Evolutionary conservation across 2,329 filamentous ascomycete genomes (phyloP), one percentile per base, ranked within the genome.

Genomic region (Colletotrichum gigasporum): DNA sequence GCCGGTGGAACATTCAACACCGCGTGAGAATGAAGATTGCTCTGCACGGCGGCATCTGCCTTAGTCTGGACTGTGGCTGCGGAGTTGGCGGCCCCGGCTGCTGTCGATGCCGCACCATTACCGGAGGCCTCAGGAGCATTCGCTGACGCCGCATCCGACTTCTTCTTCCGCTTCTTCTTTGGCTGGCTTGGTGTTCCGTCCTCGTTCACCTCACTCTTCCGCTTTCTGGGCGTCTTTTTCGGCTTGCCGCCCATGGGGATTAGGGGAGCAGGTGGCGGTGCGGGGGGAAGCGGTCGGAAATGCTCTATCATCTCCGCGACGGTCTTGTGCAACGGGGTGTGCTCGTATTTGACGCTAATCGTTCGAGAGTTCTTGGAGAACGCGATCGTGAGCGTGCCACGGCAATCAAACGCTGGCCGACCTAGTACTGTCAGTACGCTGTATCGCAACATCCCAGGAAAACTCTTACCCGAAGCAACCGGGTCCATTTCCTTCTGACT

Each of bases 391-490:
- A 88, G 71, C 0, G 77, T 76, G 16, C 86, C 86, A 35, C 83
- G 80, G 63, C 86, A 89, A 68, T 89, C 85, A 67, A 87, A 89
- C 0, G 86, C 86, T 53, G 86, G 86, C 12, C 86, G 83, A 26
- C 75, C 84, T 86, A 66, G 14, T 39, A 8, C 16, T 5, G 37
- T 60, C 14, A 66, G 52, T 14, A 30, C 1, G 35, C 11, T 24
- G 22, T 16, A 11, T 14, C 24, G 9, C 5, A 6, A 30, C 35
- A n/a, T 7, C 11, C 2, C 14, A n/a, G 1, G 24, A 11, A 5
- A 7, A 18, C 20, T 69, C 79, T 68, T 76, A 85, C 85, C 74
- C 35, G 82, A 69, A 22, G 82, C 78, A 30, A 78, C 64, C 1
- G 79, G 75, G 67, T 87, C 82, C 7, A 80, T 75, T 10, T 82